These are phyloP conservation scores for Trichoderma guizhouense DNA, from an alignment of 2,329 filamentous ascomycete genomes.

Conservation along the genomic window DNA sequence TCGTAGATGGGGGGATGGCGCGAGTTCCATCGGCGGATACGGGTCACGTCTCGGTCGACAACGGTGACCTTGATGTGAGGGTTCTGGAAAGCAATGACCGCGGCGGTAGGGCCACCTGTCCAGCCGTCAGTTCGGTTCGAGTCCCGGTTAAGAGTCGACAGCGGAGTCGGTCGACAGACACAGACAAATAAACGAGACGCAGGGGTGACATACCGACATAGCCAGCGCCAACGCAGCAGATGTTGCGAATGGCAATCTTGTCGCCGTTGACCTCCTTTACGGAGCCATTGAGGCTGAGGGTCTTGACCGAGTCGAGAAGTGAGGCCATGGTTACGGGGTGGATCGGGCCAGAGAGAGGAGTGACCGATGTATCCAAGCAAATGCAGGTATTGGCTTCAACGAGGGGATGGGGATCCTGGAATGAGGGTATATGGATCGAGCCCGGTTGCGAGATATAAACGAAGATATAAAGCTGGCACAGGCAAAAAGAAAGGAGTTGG, in stretches of 20 bases:
- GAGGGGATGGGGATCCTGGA: slow-evolving; percentile 15
- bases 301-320: slow-evolving; percentile 31
- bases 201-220: slow-evolving; percentile 61
- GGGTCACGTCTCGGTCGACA: slow-evolving; percentile 64
- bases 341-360: slow-evolving; percentile 13
- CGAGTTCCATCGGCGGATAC: slow-evolving; percentile 72
- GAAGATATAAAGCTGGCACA: slow-evolving; percentile 4
- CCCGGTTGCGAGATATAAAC: not conserved
- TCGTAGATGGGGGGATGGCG: slow-evolving; percentile 72
- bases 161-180: not conserved
- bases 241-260: slow-evolving; percentile 48
- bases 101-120: slow-evolving; percentile 68
- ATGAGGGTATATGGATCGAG: slow-evolving; percentile 9
- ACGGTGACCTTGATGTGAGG: slow-evolving; percentile 68
- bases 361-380: not conserved
- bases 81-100: slow-evolving; percentile 71
- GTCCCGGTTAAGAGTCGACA: not conserved
- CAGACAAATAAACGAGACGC: not conserved
- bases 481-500: slow-evolving; percentile 9
- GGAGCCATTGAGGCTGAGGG: slow-evolving; percentile 34
- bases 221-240: slow-evolving; percentile 73
- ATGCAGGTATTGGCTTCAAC: not conserved
- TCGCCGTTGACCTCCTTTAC: slow-evolving; percentile 30
- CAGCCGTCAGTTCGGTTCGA: not conserved
- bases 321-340: slow-evolving; percentile 23